Conservation (phyloP, 2,329 filamentous ascomycete genomes). For the Davidsoniella virescens region DNA sequence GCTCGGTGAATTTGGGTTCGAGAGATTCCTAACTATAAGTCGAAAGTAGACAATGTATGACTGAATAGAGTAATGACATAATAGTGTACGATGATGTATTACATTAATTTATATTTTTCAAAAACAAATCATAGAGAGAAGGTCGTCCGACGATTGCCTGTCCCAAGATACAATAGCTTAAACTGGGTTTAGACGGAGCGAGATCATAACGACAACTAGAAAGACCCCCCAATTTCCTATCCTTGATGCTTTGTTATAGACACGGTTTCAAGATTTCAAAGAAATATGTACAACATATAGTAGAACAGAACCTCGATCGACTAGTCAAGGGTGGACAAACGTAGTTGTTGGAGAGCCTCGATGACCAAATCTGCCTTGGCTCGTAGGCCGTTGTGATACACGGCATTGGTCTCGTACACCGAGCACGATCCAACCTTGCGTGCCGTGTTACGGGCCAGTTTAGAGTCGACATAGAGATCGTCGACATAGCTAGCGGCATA, state of each 20-base stretch:
- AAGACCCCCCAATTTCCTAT: neutral
- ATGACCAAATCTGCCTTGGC: constrained; percentile 55
- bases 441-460: constrained; percentile 57
- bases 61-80: too few relatives aligned
- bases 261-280: too few relatives aligned
- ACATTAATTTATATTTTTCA: neutral
- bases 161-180: too few relatives aligned
- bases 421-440: constrained; percentile 58
- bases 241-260: too few relatives aligned
- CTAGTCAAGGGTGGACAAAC: constrained; percentile 12
- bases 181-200: too few relatives aligned
- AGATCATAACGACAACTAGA: neutral
- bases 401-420: constrained; percentile 67
- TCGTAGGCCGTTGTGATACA: constrained; percentile 76
- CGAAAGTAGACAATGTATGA: too few relatives aligned
- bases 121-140: neutral
- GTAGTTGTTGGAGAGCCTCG: constrained; percentile 41
- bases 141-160: too few relatives aligned
- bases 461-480: constrained; percentile 84
- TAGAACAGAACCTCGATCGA: neutral
- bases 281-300: too few relatives aligned
- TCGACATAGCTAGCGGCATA: constrained; percentile 73
- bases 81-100: neutral
- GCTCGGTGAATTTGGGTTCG: too few relatives aligned
- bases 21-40: too few relatives aligned